phyloP scores from a whole-genome alignment of 2,329 filamentous ascomycete species.

The Fusarium proliferatum region DNA sequence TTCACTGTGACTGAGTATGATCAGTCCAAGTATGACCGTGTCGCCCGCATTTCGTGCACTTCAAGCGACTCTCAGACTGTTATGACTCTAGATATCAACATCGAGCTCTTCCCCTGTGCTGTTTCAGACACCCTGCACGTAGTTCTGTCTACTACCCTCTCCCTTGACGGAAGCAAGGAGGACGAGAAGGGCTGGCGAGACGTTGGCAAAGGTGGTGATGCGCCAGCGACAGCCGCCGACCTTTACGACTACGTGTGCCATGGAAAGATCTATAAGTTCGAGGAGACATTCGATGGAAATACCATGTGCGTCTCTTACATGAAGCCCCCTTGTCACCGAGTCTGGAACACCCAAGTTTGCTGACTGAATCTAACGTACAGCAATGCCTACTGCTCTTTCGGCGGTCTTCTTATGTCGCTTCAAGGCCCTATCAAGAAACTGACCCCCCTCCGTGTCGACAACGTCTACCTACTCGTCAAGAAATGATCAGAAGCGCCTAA shows the following conservation, averaged over 20 bases:
- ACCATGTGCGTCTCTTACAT: slow-evolving; percentile 71
- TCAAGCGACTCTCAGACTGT: slow-evolving; percentile 79
- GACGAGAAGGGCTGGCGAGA: slow-evolving; percentile 86
- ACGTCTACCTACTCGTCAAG: slow-evolving; percentile 93
- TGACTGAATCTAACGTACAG: slow-evolving; percentile 58
- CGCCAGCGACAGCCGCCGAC: slow-evolving; percentile 75
- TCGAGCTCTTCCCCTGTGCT: slow-evolving; percentile 84
- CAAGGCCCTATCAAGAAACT: slow-evolving; percentile 97
- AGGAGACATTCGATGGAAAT: slow-evolving; percentile 81
- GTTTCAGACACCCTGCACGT: slow-evolving; percentile 82
- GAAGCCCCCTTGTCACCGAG: background rate
- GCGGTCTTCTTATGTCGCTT: slow-evolving; percentile 88
- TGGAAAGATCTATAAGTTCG: slow-evolving; percentile 89
- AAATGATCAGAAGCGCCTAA: slow-evolving; percentile 65
- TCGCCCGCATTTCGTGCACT: slow-evolving; percentile 83
- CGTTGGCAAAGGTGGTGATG: slow-evolving; percentile 63
- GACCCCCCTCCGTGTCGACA: slow-evolving; percentile 89
- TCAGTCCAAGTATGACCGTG: slow-evolving; percentile 92
- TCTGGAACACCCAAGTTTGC: background rate
- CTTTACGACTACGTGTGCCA: slow-evolving; percentile 90
- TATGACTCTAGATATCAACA: slow-evolving; percentile 93
- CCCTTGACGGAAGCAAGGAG: slow-evolving; percentile 85
- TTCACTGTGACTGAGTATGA: slow-evolving; percentile 86
- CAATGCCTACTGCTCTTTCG: slow-evolving; percentile 94
- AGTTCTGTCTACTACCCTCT: slow-evolving; percentile 85